These are phyloP conservation scores for Zygosaccharomyces pseudorouxii DNA, from an alignment of 805 yeast species.

Conservation along the genomic window DNA sequence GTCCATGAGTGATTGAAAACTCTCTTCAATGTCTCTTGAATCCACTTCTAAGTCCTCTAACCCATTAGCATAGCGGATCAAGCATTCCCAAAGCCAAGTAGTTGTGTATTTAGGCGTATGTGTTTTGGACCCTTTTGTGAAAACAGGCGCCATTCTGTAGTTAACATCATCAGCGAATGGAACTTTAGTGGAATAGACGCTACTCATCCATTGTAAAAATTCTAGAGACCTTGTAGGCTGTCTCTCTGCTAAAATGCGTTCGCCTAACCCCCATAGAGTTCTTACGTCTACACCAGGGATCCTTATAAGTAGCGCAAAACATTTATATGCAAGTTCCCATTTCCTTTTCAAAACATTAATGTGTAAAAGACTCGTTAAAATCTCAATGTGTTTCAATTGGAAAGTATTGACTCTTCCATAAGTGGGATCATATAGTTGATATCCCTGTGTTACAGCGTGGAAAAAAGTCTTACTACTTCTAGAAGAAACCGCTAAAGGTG, in stretches of 20 bases:
- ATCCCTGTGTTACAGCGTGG: constrained; percentile 21
- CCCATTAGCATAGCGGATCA: constrained; percentile 14
- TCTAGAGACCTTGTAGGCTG: constrained; percentile 17
- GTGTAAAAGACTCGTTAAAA: constrained; percentile 45
- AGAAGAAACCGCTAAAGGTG: constrained; percentile 16
- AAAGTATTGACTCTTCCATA: constrained; percentile 11
- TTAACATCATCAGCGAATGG: constrained; percentile 25
- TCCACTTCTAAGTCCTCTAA: constrained; percentile 4
- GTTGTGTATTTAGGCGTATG: constrained; percentile 28
- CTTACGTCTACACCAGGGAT: constrained; percentile 49
- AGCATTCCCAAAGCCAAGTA: constrained; percentile 30
- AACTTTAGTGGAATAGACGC: constrained; percentile 24
- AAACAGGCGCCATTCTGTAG: constrained; percentile 27
- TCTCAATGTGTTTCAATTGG: constrained; percentile 22
- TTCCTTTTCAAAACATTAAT: constrained; percentile 43
- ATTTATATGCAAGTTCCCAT: constrained; percentile 53
- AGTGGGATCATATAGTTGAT: constrained; percentile 15
- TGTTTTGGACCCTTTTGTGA: constrained; percentile 29
- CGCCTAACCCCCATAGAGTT: constrained; percentile 59
- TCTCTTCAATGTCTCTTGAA: not conserved
- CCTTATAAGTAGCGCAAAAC: constrained; percentile 48
- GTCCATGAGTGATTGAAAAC: constrained; percentile 21
- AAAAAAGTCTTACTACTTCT: constrained; percentile 13
- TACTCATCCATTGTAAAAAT: constrained; percentile 30
- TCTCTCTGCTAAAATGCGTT: constrained; percentile 43